Conservation (phyloP, 352 stramenopile species). For the Phytophthora multivora region DNA sequence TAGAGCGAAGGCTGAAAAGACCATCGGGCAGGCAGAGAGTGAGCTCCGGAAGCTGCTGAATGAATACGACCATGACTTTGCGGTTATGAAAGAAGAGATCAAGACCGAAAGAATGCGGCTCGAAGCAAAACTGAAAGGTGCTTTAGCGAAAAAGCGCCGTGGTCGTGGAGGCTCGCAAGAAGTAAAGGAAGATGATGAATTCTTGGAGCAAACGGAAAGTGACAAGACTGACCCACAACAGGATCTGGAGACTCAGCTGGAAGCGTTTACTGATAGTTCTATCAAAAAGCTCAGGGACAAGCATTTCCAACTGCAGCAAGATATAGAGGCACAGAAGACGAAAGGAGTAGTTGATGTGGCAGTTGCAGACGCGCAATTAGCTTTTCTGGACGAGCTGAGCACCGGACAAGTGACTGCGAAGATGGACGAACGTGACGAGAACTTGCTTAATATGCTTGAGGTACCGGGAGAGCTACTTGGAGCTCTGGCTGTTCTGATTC, state of each 20-base stretch:
- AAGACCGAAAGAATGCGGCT: constrained; percentile 26
- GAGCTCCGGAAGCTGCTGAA: constrained; percentile 23
- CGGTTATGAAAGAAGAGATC: constrained; percentile 14
- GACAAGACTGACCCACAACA: constrained; percentile 12
- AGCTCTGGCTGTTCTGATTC: constrained; percentile 28
- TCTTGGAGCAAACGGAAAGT: not conserved
- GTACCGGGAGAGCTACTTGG: constrained; percentile 23
- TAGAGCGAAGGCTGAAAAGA: constrained; percentile 10
- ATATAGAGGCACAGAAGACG: constrained; percentile 18
- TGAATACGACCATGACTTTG: constrained; percentile 25
- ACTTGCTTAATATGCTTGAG: not conserved
- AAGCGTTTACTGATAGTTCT: constrained; percentile 13
- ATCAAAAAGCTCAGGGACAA: constrained; percentile 19
- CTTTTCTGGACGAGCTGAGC: constrained; percentile 14
- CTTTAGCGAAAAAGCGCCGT: constrained; percentile 14
- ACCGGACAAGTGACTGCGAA: not conserved
- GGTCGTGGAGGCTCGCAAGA: not conserved
- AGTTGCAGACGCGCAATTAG: constrained; percentile 24
- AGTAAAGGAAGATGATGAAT: not conserved
- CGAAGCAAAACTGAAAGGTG: constrained; percentile 23
- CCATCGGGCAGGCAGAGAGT: constrained; percentile 8
- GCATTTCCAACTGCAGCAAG: constrained; percentile 19
- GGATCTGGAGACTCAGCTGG: constrained; percentile 21
- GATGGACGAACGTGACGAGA: not conserved
- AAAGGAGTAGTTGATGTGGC: constrained; percentile 16